phyloP scores from a whole-genome alignment of 768 basidiomycete genomes.

The Lactifluus piperatus region DNA sequence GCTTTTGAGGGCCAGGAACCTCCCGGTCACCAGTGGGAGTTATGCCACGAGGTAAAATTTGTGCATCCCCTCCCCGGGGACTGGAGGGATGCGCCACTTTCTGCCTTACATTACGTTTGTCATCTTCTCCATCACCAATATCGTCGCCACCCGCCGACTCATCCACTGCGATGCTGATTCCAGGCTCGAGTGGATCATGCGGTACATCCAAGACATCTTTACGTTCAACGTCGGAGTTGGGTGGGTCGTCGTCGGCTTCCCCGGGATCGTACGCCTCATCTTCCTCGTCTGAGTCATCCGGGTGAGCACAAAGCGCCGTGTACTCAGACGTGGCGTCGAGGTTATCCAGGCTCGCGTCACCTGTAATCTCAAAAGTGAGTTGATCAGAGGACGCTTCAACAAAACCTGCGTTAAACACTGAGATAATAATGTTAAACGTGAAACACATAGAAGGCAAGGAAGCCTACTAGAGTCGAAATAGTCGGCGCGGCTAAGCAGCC shows the following conservation, averaged over 20 bases:
- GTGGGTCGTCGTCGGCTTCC: conserved; percentile 13
- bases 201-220: conserved; percentile 7
- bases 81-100: conserved; percentile 35
- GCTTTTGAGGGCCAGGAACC: conserved; percentile 37
- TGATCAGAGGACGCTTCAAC: conserved; percentile 41
- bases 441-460: neutral
- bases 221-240: conserved; percentile 9
- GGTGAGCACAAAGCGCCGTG: conserved; percentile 28
- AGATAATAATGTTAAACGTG: neutral
- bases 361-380: conserved; percentile 23
- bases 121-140: conserved; percentile 1
- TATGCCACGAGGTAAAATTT: neutral
- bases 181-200: neutral
- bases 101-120: conserved; percentile 25
- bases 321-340: conserved; percentile 42
- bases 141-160: neutral
- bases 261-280: conserved; percentile 32
- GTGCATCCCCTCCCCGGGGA: conserved; percentile 26
- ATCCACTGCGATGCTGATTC: neutral
- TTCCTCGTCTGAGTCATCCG: conserved; percentile 45
- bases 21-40: neutral
- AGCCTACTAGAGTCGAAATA: conserved; percentile 63
- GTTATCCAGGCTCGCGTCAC: conserved; percentile 18
- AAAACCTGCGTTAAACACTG: conserved; percentile 71
- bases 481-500: conserved; percentile 58